Conservation (phyloP, 2,329 filamentous ascomycete species). For the Diaporthe destruens region DNA sequence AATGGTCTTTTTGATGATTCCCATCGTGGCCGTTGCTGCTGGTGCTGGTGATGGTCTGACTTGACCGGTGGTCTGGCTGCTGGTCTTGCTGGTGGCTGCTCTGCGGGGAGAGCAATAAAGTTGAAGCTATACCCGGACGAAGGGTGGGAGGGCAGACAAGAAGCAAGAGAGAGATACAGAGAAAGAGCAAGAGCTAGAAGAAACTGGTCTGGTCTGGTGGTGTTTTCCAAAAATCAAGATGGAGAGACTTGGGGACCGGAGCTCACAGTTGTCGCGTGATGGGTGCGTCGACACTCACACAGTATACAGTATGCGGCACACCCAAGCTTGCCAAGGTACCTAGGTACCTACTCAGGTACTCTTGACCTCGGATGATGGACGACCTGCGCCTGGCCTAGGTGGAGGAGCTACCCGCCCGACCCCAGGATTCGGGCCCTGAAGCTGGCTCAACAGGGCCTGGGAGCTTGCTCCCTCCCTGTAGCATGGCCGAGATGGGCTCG, state of each 20-base stretch:
- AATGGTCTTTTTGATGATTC: slow-evolving; percentile 62
- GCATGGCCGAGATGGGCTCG: slow-evolving; percentile 5
- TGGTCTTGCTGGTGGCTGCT: not conserved
- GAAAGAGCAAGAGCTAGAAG: not conserved
- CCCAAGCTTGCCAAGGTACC: not conserved
- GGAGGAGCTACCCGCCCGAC: not conserved
- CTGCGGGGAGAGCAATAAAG: not conserved
- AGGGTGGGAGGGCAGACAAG: not conserved
- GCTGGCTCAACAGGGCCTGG: not conserved
- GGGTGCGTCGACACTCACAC: slow-evolving; percentile 23
- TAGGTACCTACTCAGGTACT: no score
- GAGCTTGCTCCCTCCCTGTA: not conserved
- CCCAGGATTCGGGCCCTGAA: slow-evolving; percentile 16
- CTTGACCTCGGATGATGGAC: slow-evolving; percentile 28
- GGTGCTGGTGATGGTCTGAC: no score
- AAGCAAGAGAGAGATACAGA: not conserved
- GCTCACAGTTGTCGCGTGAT: slow-evolving; percentile 22
- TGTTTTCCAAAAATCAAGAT: not conserved
- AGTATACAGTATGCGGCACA: not conserved
- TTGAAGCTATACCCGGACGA: not conserved
- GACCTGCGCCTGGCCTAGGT: not conserved
- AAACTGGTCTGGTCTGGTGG: not conserved
- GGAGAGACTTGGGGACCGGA: slow-evolving; percentile 12
- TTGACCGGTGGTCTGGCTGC: not conserved
- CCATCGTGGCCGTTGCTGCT: slow-evolving; percentile 56